Conservation (phyloP, 2,329 filamentous ascomycete species). For the Hymenoscyphus salicellus region DNA sequence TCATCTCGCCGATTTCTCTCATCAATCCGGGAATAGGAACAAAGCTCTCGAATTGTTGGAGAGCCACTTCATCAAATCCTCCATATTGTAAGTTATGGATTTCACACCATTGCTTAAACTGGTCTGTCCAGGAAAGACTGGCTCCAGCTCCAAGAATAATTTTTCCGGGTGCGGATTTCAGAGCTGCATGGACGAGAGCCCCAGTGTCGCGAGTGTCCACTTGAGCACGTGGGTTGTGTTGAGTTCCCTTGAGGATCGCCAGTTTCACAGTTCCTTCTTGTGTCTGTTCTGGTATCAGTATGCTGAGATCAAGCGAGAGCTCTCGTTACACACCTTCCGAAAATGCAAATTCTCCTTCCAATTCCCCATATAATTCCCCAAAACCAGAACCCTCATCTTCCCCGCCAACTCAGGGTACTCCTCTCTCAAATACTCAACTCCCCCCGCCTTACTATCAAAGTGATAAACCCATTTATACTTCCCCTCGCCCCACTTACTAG, state of each 20-base stretch:
- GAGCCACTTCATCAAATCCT: slow-evolving; percentile 18
- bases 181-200: slow-evolving; percentile 26
- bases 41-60: slow-evolving; percentile 28
- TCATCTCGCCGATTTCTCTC: slow-evolving; percentile 38
- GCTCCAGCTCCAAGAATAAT: slow-evolving; percentile 23
- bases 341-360: slow-evolving; percentile 19
- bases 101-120: slow-evolving; percentile 22
- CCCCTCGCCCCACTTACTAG: slow-evolving; percentile 39
- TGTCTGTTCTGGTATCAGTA: slow-evolving; percentile 1
- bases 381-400: slow-evolving; percentile 36
- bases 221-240: slow-evolving; percentile 18
- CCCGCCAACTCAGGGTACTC: slow-evolving; percentile 30
- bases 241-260: slow-evolving; percentile 29
- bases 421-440: slow-evolving; percentile 34
- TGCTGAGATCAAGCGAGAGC: background rate
- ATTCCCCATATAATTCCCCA: slow-evolving; percentile 32
- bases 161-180: slow-evolving; percentile 26
- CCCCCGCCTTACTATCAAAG: slow-evolving; percentile 38
- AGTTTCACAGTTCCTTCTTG: slow-evolving; percentile 28
- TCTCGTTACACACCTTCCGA: slow-evolving; percentile 13
- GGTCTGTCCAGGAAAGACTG: slow-evolving; percentile 19
- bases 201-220: slow-evolving; percentile 22
- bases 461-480: slow-evolving; percentile 43
- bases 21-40: slow-evolving; percentile 27
- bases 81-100: slow-evolving; percentile 18